A percentile compares a stretch with the other conserved stretches of the same genome.
These are phyloP conservation scores for Eucalyptus dawsonii DNA, from an alignment of 345 rosid species.

Conservation along the genomic window DNA sequence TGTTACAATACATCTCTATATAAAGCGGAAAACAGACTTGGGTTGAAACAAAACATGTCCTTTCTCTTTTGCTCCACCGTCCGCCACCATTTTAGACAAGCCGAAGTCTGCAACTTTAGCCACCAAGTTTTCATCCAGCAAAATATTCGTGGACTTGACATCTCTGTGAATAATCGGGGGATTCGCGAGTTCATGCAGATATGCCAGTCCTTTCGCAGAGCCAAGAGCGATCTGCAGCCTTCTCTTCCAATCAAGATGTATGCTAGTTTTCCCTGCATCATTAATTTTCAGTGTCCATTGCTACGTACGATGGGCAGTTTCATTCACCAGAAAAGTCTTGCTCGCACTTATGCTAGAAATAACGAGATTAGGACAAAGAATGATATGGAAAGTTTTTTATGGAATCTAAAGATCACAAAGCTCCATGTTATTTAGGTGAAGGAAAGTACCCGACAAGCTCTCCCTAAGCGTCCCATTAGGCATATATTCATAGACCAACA, in stretches of 20 bases:
- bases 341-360: background rate
- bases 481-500: constrained; percentile 86
- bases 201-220: constrained; percentile 17
- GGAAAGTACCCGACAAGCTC: constrained; percentile 50
- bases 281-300: background rate
- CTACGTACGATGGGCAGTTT: background rate
- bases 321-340: background rate
- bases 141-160: constrained; percentile 11
- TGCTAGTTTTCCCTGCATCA: constrained; percentile 2
- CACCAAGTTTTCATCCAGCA: constrained; percentile 1
- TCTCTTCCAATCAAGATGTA: constrained; percentile 3
- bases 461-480: constrained; percentile 77
- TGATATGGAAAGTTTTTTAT: background rate
- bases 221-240: constrained; percentile 7
- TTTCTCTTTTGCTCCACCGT: too few species aligned
- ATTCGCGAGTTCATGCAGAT: constrained; percentile 12
- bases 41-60: constrained; percentile 7
- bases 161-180: constrained; percentile 24
- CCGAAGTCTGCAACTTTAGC: constrained; percentile 23
- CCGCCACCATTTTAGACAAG: constrained; percentile 3
- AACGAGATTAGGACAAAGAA: background rate
- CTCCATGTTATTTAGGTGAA: background rate
- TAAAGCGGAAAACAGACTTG: too few species aligned
- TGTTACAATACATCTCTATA: too few species aligned
- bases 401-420: background rate